phyloP scores from a whole-genome alignment of 768 basidiomycete genomes.

The Daedaleopsis nitida region DNA sequence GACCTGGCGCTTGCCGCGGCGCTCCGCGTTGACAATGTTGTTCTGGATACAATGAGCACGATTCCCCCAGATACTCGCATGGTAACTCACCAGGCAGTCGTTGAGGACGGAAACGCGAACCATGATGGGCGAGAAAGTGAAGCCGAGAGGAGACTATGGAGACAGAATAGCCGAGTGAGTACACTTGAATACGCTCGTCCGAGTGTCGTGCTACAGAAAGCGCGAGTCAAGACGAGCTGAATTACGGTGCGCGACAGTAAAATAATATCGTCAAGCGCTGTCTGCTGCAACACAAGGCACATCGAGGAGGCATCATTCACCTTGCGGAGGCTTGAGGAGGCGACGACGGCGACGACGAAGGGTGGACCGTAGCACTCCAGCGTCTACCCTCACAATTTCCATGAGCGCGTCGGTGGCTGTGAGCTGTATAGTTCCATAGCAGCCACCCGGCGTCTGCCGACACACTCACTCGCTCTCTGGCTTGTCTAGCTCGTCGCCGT shows the following conservation, averaged over 20 bases:
- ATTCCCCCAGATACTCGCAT: constrained; percentile 1
- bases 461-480: constrained; percentile 3
- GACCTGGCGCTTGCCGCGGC: constrained; percentile 99
- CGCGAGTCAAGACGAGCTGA: constrained; percentile 69
- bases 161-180: constrained; percentile 30
- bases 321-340: constrained; percentile 39
- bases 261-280: constrained; percentile 23
- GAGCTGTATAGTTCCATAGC: constrained; percentile 38
- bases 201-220: constrained; percentile 84
- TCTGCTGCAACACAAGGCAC: constrained; percentile 14
- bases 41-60: constrained; percentile 52
- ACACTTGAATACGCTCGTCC: constrained; percentile 54
- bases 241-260: constrained; percentile 20
- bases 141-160: constrained; percentile 30
- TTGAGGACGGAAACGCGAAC: constrained; percentile 88
- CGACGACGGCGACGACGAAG: constrained; percentile 17
- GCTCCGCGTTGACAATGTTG: constrained; percentile 99
- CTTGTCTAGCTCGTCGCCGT: constrained; percentile 20
- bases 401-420: constrained; percentile 23
- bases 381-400: constrained; percentile 5
- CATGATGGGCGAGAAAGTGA: constrained; percentile 51
- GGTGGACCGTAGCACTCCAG: constrained; percentile 12
- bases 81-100: constrained; percentile 54
- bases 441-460: constrained; percentile 36
- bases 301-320: constrained; percentile 42